A percentile compares a stretch with the other conserved stretches of the same genome.
Evolutionary conservation across 768 basidiomycete species (phyloP).

Genomic region (Hydnomerulius pinastri): DNA sequence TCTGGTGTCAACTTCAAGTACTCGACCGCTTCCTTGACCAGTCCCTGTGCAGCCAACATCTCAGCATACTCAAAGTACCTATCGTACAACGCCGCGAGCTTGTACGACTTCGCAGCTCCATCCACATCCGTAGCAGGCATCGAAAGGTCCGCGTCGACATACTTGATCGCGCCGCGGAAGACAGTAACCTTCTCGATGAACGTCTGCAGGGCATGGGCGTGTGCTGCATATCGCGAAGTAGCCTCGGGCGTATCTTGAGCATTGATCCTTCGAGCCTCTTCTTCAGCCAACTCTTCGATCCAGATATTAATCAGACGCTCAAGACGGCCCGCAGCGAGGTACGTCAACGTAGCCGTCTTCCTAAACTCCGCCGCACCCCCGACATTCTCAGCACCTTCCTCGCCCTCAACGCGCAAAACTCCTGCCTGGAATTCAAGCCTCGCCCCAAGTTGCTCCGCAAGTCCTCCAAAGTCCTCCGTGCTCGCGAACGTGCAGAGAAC

Average conservation of each 20-base stretch:
- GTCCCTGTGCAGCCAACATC: conserved; percentile 86
- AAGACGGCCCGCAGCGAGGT: conserved; percentile 86
- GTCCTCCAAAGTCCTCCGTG: conserved; percentile 79
- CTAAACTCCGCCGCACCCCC: conserved; percentile 48
- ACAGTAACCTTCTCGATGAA: conserved; percentile 97
- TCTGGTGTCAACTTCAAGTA: conserved; percentile 80
- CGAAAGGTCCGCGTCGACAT: conserved; percentile 71
- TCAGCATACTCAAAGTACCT: conserved; percentile 96
- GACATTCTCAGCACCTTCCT: conserved; percentile 42
- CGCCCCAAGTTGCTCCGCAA: conserved; percentile 90
- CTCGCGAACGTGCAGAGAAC: conserved; percentile 93
- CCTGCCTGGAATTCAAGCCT: conserved; percentile 86
- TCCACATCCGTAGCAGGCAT: conserved; percentile 41
- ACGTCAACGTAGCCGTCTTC: conserved; percentile 90
- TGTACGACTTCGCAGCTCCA: conserved; percentile 59
- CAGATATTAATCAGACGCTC: conserved; percentile 91
- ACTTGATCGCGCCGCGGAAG: conserved; percentile 85
- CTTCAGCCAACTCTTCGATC: conserved; percentile 87
- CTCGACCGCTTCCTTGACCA: conserved; percentile 75
- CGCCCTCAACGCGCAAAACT: conserved; percentile 51
- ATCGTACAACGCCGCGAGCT: conserved; percentile 85
- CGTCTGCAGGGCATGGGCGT: conserved; percentile 84
- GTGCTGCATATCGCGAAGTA: conserved; percentile 71
- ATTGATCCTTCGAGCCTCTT: conserved; percentile 59
- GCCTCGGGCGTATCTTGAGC: conserved; percentile 40